Evolutionary conservation across 345 rosid species (phyloP).

Genomic region (Populus deltoides): DNA sequence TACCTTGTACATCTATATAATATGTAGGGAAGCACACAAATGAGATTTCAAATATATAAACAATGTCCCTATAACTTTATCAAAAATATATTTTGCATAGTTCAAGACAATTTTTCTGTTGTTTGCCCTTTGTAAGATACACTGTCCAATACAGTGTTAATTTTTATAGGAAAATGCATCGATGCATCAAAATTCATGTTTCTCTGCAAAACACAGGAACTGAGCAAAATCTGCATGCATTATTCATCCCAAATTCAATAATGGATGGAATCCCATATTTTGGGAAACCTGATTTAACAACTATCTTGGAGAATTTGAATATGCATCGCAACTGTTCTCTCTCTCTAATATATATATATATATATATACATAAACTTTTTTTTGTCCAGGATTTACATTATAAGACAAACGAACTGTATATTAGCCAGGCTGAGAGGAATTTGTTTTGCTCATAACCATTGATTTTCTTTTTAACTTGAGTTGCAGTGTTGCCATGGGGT

Average conservation of each 20-base stretch:
- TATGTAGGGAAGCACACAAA: no score
- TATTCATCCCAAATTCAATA: background rate
- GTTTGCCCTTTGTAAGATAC: background rate
- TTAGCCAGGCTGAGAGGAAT: background rate
- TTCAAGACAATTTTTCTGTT: background rate
- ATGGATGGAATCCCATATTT: background rate
- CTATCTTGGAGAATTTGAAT: background rate
- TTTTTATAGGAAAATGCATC: no score
- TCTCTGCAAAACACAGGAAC: background rate
- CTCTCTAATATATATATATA: no score
- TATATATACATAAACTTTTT: background rate
- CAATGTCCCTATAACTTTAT: background rate
- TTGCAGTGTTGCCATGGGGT: slow-evolving; percentile 71
- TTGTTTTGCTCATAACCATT: slow-evolving; percentile 10
- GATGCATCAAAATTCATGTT: background rate
- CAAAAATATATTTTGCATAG: background rate
- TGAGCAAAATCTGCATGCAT: background rate
- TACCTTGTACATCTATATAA: no score
- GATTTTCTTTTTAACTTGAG: background rate
- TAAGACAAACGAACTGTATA: background rate
- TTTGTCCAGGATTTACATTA: background rate
- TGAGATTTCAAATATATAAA: no score
- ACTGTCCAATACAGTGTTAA: no score
- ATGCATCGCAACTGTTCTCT: background rate
- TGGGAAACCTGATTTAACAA: background rate